Percentiles rank a stretch among this genome's conserved stretches.
phyloP scores from a whole-genome alignment of 768 basidiomycete genomes.

The Hygrocybe punicea region DNA sequence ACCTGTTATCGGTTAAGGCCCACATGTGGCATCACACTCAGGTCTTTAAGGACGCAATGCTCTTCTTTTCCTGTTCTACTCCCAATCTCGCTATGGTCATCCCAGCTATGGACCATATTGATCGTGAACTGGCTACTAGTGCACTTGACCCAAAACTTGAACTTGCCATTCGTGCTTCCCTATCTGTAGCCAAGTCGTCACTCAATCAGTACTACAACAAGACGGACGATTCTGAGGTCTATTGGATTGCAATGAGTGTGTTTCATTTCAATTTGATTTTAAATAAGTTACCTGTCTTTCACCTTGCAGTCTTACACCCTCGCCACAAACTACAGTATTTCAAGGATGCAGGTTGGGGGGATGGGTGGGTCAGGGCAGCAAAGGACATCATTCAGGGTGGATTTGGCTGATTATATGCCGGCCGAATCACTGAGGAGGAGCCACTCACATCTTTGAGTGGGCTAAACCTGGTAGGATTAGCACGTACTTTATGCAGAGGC shows the following conservation, averaged over 20 bases:
- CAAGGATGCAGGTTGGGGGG: slow-evolving; percentile 19
- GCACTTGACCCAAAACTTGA: slow-evolving; percentile 1
- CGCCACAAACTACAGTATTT: slow-evolving; percentile 31
- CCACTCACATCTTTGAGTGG: neutral
- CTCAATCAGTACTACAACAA: slow-evolving; percentile 23
- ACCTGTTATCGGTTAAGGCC: neutral
- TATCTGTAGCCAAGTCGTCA: slow-evolving; percentile 20
- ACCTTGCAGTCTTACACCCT: slow-evolving; percentile 28
- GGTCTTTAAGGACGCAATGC: slow-evolving; percentile 27
- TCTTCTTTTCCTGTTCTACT: slow-evolving; percentile 22
- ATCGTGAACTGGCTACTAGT: slow-evolving; percentile 15
- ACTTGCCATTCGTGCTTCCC: slow-evolving; percentile 13
- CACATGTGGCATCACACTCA: slow-evolving; percentile 1
- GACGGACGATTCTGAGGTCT: slow-evolving; percentile 19
- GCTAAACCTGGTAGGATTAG: no score
- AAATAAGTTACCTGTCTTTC: neutral
- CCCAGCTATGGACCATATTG: slow-evolving; percentile 34
- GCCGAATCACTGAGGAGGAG: neutral
- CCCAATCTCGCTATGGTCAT: slow-evolving; percentile 29
- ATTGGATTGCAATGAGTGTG: slow-evolving; percentile 27
- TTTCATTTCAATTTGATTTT: neutral
- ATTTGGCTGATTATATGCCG: slow-evolving; percentile 13
- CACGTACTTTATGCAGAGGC: no score
- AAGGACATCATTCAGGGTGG: slow-evolving; percentile 15
- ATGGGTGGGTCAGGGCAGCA: slow-evolving; percentile 22